phyloP scores from a whole-genome alignment of 257 asterid genomes.

The Voacanga thouarsii region DNA sequence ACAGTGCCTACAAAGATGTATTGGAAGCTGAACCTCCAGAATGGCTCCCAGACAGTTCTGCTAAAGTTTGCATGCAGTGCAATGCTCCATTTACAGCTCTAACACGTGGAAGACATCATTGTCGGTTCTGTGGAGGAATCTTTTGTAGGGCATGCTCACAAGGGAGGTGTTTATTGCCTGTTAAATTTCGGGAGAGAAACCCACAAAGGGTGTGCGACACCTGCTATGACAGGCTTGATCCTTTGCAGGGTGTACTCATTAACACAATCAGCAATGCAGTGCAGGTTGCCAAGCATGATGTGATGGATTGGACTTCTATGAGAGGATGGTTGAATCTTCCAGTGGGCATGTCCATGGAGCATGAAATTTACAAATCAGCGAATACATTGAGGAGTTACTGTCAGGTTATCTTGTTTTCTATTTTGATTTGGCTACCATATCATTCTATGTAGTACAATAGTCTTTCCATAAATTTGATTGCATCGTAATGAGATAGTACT shows the following conservation, averaged over 20 bases:
- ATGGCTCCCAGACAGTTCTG: slow-evolving; percentile 95
- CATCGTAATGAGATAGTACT: neutral
- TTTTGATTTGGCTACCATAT: slow-evolving; percentile 3
- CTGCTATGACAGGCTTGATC: slow-evolving; percentile 97
- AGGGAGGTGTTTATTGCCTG: slow-evolving; percentile 85
- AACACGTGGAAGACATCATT: slow-evolving; percentile 97
- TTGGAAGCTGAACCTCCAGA: slow-evolving; percentile 98
- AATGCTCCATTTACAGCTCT: slow-evolving; percentile 79
- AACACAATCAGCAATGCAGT: slow-evolving; percentile 86
- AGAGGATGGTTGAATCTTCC: slow-evolving; percentile 99
- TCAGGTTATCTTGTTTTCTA: slow-evolving; percentile 47
- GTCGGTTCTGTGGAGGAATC: slow-evolving; percentile 95
- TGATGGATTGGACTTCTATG: slow-evolving; percentile 93
- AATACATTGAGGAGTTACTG: slow-evolving; percentile 66
- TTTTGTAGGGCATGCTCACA: slow-evolving; percentile 91
- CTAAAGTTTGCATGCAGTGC: slow-evolving; percentile 87
- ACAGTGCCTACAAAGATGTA: slow-evolving; percentile 70
- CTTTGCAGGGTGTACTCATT: slow-evolving; percentile 79
- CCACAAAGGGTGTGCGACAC: slow-evolving; percentile 98
- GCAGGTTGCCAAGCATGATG: slow-evolving; percentile 94
- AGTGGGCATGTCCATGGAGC: slow-evolving; percentile 93
- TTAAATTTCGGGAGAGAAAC: slow-evolving; percentile 86
- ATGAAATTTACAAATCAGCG: slow-evolving; percentile 84
- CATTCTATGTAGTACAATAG: neutral
- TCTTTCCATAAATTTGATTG: neutral